A percentile compares a stretch with the other conserved stretches of the same genome.
Evolutionary conservation across 139 green algal species (phyloP).

Genomic region (Zygnema circumcarinatum): DNA sequence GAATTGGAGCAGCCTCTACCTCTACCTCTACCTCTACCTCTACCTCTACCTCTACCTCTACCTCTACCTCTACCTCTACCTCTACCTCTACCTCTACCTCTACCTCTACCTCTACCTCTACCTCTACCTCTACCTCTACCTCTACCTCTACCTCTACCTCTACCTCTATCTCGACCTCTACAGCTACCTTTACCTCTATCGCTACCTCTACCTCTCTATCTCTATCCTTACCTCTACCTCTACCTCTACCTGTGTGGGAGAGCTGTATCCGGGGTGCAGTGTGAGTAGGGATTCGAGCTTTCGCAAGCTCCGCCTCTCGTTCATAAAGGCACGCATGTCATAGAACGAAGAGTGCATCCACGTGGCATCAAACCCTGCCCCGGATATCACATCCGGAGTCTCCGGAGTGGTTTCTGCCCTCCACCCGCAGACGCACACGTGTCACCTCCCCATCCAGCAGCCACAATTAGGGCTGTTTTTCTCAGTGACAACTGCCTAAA

Average conservation of each 20-base stretch:
- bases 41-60: too few relatives aligned
- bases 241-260: constrained; percentile 61
- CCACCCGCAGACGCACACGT: neutral
- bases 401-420: constrained; percentile 70
- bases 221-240: too few relatives aligned
- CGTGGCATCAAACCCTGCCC: constrained; percentile 60
- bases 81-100: too few relatives aligned
- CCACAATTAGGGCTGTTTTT: neutral
- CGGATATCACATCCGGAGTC: constrained; percentile 62
- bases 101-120: too few relatives aligned
- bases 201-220: too few relatives aligned
- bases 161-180: too few relatives aligned
- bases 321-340: constrained; percentile 50
- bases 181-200: too few relatives aligned
- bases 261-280: constrained; percentile 71
- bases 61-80: too few relatives aligned
- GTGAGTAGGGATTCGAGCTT: constrained; percentile 68
- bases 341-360: constrained; percentile 61
- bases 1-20: too few relatives aligned
- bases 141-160: too few relatives aligned
- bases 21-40: too few relatives aligned
- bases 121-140: too few relatives aligned
- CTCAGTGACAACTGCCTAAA: neutral
- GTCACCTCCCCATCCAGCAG: neutral
- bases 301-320: constrained; percentile 64